Percentiles rank a stretch among this genome's conserved stretches.
Conservation (phyloP, 805 yeast genomes). For the Candida cerambycidarum region DNA sequence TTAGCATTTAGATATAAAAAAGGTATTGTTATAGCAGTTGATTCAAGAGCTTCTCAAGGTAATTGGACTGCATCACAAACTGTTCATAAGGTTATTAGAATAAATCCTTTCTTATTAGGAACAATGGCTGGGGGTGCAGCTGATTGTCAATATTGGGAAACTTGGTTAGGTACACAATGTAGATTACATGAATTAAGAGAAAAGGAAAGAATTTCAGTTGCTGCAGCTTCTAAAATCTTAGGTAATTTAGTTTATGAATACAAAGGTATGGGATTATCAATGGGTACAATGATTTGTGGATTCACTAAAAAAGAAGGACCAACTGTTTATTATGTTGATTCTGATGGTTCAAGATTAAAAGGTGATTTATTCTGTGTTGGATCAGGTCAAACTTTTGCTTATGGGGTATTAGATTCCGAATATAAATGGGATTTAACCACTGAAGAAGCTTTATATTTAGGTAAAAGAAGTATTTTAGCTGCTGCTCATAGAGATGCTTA, state of each 20-base stretch:
- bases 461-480: constrained; percentile 93
- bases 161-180: constrained; percentile 97
- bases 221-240: constrained; percentile 94
- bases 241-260: constrained; percentile 87
- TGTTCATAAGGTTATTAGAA: constrained; percentile 94
- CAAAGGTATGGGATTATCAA: constrained; percentile 97
- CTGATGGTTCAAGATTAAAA: constrained; percentile 92
- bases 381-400: constrained; percentile 98
- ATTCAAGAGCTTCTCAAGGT: constrained; percentile 97
- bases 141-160: constrained; percentile 99
- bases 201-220: constrained; percentile 91
- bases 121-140: constrained; percentile 99
- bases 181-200: constrained; percentile 91
- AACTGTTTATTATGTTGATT: constrained; percentile 91
- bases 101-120: constrained; percentile 91
- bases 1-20: constrained; percentile 94
- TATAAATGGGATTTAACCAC: constrained; percentile 88
- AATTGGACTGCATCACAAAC: constrained; percentile 98
- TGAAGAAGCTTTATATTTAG: constrained; percentile 91
- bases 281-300: constrained; percentile 99
- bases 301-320: constrained; percentile 95
- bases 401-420: constrained; percentile 94
- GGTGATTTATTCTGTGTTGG: constrained; percentile 98
- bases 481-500: constrained; percentile 98
- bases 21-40: constrained; percentile 95